Conservation (phyloP, 1,284 basidiomycete genomes). For the Takashimella koratensis region DNA sequence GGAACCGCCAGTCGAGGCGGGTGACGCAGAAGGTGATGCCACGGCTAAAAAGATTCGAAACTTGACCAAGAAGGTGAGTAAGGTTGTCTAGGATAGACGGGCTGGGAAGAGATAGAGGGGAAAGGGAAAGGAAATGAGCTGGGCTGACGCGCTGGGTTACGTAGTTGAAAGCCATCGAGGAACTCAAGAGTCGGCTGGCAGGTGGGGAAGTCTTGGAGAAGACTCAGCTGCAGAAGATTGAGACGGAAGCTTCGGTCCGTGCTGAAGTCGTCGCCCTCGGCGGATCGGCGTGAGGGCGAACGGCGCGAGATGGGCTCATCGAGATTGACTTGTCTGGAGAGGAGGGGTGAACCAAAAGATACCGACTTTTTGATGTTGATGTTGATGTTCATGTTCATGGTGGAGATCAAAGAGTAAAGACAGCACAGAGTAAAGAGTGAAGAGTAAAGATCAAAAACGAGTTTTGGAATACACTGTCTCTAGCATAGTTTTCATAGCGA, state of each 20-base stretch:
- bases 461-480: too few relatives aligned
- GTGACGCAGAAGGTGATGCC: conserved; percentile 66
- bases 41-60: conserved; percentile 87
- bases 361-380: too few relatives aligned
- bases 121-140: not conserved
- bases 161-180: conserved; percentile 90
- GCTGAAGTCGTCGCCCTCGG: conserved; percentile 65
- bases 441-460: too few relatives aligned
- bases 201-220: conserved; percentile 85
- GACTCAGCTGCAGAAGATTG: conserved; percentile 94
- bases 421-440: too few relatives aligned
- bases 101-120: not conserved
- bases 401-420: too few relatives aligned
- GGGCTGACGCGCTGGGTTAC: conserved; percentile 6
- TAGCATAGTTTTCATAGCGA: too few relatives aligned
- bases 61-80: conserved; percentile 81
- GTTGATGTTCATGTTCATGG: too few relatives aligned
- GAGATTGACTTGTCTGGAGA: not conserved
- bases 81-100: not conserved
- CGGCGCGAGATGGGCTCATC: not conserved
- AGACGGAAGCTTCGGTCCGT: conserved; percentile 75
- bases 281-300: conserved; percentile 17
- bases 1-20: conserved; percentile 55
- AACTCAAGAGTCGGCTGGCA: conserved; percentile 82
- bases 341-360: too few relatives aligned